These are phyloP conservation scores for Cladobotryum protrusum DNA, from an alignment of 2,329 filamentous ascomycete genomes.

Conservation along the genomic window DNA sequence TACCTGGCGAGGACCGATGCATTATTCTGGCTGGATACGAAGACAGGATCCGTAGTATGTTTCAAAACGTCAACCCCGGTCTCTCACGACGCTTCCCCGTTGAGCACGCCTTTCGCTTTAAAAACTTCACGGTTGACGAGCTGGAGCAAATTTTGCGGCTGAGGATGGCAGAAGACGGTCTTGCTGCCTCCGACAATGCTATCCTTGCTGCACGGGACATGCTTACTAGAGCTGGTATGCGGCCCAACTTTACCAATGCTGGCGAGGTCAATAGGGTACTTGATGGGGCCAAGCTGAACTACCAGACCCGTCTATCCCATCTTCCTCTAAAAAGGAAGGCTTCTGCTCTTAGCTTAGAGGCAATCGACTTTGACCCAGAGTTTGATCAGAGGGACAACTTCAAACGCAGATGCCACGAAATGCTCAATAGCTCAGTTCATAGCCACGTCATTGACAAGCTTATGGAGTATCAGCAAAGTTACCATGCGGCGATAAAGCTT, in stretches of 20 bases:
- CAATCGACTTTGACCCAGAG: conserved; percentile 1
- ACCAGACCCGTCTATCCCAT: not conserved
- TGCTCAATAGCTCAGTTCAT: no score
- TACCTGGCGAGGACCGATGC: conserved; percentile 64
- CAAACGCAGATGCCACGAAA: no score
- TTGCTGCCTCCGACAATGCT: conserved; percentile 45
- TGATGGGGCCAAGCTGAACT: conserved; percentile 15
- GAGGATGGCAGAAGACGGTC: conserved; percentile 53
- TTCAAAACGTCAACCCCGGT: conserved; percentile 68
- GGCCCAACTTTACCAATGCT: conserved; percentile 67
- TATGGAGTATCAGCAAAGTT: conserved; percentile 49
- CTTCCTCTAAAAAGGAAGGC: no score
- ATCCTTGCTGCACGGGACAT: conserved; percentile 51
- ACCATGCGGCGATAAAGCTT: conserved; percentile 42
- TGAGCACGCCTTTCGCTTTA: conserved; percentile 57
- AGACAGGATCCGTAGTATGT: conserved; percentile 64
- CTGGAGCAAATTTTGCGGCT: conserved; percentile 54
- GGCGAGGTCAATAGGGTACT: conserved; percentile 58
- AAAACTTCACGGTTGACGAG: conserved; percentile 58
- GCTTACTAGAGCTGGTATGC: conserved; percentile 53
- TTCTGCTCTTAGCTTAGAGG: no score
- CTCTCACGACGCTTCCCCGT: conserved; percentile 61
- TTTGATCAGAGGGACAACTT: conserved; percentile 10
- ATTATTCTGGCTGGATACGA: conserved; percentile 67
- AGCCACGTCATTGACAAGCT: conserved; percentile 51